phyloP scores from a whole-genome alignment of 2,329 filamentous ascomycete genomes.

The Cercospora zeina region DNA sequence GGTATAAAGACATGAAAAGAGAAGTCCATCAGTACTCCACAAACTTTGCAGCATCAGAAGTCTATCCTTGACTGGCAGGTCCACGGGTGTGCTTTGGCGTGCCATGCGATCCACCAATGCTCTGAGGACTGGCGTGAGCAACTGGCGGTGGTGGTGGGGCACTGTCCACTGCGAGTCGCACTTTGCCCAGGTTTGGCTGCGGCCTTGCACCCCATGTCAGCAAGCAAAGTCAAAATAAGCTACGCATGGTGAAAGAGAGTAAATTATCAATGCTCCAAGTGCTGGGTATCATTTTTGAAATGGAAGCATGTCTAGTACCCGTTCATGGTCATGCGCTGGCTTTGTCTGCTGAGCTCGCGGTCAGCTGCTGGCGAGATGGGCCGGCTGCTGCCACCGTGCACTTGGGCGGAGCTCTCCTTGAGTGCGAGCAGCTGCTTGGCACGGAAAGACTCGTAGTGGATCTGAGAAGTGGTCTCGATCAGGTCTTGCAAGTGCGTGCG shows the following conservation, averaged over 20 bases:
- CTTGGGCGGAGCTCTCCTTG: constrained; percentile 94
- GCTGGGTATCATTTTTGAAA: constrained; percentile 27
- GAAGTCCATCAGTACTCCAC: constrained; percentile 20
- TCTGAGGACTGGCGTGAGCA: constrained; percentile 4
- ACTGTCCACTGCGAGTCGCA: constrained; percentile 5
- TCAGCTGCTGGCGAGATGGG: constrained; percentile 96
- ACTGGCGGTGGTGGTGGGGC: neutral
- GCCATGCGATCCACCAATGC: constrained; percentile 17
- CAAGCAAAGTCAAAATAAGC: constrained; percentile 20
- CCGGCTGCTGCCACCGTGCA: constrained; percentile 61
- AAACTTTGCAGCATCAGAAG: constrained; percentile 22
- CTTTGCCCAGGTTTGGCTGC: constrained; percentile 13
- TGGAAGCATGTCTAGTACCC: constrained; percentile 69
- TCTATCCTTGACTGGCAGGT: constrained; percentile 33
- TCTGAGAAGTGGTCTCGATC: constrained; percentile 98
- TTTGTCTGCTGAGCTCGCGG: constrained; percentile 92
- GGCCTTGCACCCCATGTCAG: constrained; percentile 22
- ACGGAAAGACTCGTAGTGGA: constrained; percentile 99
- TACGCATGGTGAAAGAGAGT: constrained; percentile 14
- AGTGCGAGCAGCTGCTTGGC: constrained; percentile 96
- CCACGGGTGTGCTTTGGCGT: constrained; percentile 32
- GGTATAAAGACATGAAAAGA: constrained; percentile 19
- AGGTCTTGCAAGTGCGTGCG: constrained; percentile 97
- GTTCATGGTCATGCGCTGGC: constrained; percentile 98
- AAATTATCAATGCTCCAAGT: constrained; percentile 28